A percentile compares a stretch with the other conserved stretches of the same genome.
Conservation (phyloP, 2,329 filamentous ascomycete species). For the Penicillium carneum region DNA sequence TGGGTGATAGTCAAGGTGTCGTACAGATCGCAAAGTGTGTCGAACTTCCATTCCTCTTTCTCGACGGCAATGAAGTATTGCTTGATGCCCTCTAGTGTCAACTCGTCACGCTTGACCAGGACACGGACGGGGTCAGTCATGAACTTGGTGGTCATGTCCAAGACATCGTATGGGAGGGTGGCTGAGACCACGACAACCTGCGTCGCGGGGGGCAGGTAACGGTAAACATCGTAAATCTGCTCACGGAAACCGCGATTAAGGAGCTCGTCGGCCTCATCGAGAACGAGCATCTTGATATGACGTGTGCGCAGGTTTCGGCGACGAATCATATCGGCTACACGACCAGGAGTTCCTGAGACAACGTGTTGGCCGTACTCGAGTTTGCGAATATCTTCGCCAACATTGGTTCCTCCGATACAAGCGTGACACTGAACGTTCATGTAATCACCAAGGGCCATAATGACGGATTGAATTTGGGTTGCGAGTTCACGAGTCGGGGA, state of each 20-base stretch:
- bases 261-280: slow-evolving; percentile 99
- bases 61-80: slow-evolving; percentile 99
- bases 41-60: slow-evolving; percentile 99
- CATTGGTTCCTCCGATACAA: slow-evolving; percentile 97
- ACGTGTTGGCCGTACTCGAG: slow-evolving; percentile 95
- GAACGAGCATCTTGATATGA: slow-evolving; percentile 99
- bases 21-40: slow-evolving; percentile 97
- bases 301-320: slow-evolving; percentile 96
- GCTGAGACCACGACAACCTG: slow-evolving; percentile 98
- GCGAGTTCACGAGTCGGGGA: slow-evolving; percentile 95
- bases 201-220: slow-evolving; percentile 94
- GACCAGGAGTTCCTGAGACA: slow-evolving; percentile 95
- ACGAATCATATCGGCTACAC: slow-evolving; percentile 99
- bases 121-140: slow-evolving; percentile 99
- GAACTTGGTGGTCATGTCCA: slow-evolving; percentile 99
- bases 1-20: slow-evolving; percentile 99
- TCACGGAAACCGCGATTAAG: slow-evolving; percentile 97
- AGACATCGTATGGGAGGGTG: slow-evolving; percentile 98
- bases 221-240: slow-evolving; percentile 99
- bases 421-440: slow-evolving; percentile 99
- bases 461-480: slow-evolving; percentile 99
- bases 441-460: slow-evolving; percentile 98
- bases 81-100: slow-evolving; percentile 99
- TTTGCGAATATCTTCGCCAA: slow-evolving; percentile 98
- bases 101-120: slow-evolving; percentile 98